phyloP scores from a whole-genome alignment of 176 grass and related monocot species.

The Pharus latifolius region DNA sequence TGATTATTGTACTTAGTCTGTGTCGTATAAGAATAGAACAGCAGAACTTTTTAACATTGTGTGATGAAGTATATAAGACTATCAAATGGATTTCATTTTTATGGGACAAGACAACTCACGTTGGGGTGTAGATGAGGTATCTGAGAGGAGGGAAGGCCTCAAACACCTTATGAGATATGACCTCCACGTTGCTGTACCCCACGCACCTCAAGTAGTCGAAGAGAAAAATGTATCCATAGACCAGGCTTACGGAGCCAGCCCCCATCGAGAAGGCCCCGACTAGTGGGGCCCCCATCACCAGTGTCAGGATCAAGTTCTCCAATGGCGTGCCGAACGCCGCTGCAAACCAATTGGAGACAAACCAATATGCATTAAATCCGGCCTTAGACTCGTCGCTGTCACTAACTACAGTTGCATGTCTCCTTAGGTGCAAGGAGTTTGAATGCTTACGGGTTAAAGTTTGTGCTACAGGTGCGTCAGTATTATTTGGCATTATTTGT shows the following conservation, averaged over 20 bases:
- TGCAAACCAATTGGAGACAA: background rate
- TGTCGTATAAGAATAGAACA: too few relatives aligned
- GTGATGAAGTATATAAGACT: too few relatives aligned
- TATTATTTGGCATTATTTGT: too few relatives aligned
- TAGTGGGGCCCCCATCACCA: constrained; percentile 53
- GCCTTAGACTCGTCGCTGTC: too few relatives aligned
- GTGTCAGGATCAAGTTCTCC: constrained; percentile 58
- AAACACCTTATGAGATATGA: constrained; percentile 47
- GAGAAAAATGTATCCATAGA: constrained; percentile 50
- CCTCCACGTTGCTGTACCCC: constrained; percentile 94
- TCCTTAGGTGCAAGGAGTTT: too few relatives aligned
- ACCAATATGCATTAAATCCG: background rate
- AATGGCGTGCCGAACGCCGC: constrained; percentile 71
- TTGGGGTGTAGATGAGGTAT: constrained; percentile 86
- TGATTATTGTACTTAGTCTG: too few relatives aligned
- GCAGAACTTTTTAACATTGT: too few relatives aligned
- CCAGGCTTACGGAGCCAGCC: constrained; percentile 47
- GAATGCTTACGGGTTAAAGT: too few relatives aligned
- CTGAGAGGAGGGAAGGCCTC: constrained; percentile 33
- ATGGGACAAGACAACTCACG: constrained; percentile 25
- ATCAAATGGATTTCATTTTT: too few relatives aligned
- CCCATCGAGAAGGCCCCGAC: constrained; percentile 49
- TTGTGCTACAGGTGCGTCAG: too few relatives aligned
- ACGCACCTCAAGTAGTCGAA: constrained; percentile 78
- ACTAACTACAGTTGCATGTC: too few relatives aligned